Conservation (phyloP, 805 yeast species). For the Cyberlindnera sargentensis region DNA sequence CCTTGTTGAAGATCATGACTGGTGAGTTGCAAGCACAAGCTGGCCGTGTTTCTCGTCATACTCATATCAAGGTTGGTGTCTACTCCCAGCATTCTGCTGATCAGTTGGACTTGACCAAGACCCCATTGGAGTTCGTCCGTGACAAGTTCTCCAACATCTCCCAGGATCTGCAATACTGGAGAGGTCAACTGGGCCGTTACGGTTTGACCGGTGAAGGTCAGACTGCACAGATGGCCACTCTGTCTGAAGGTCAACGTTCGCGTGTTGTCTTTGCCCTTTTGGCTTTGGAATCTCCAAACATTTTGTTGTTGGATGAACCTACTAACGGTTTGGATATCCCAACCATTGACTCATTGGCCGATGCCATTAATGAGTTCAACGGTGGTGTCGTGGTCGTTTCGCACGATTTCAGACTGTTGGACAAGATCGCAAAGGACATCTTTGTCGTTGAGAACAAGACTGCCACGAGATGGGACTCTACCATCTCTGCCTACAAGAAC, state of each 20-base stretch:
- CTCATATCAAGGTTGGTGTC: conserved; percentile 96
- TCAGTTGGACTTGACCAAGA: conserved; percentile 91
- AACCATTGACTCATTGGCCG: conserved; percentile 96
- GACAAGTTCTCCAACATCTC: conserved; percentile 85
- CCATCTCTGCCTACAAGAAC: conserved; percentile 87
- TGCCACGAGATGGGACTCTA: conserved; percentile 94
- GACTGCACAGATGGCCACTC: conserved; percentile 96
- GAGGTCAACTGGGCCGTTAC: conserved; percentile 95
- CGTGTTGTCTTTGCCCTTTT: conserved; percentile 96
- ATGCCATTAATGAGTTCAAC: conserved; percentile 86
- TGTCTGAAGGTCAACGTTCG: conserved; percentile 98
- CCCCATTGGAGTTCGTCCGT: conserved; percentile 94
- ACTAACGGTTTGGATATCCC: conserved; percentile 98
- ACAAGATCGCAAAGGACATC: conserved; percentile 95
- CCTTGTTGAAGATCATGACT: conserved; percentile 92
- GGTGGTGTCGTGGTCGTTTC: conserved; percentile 99
- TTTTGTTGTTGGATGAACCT: conserved; percentile 96
- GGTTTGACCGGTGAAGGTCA: conserved; percentile 99
- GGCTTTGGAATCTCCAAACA: conserved; percentile 93
- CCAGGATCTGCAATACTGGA: conserved; percentile 98
- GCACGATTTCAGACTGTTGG: conserved; percentile 97
- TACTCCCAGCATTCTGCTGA: conserved; percentile 99
- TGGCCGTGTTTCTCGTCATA: conserved; percentile 95
- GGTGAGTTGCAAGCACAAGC: conserved; percentile 84
- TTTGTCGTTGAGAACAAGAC: conserved; percentile 93